These are phyloP conservation scores for Eimeria falciformis DNA, from an alignment of 169 alveolate species.

Conservation along the genomic window DNA sequence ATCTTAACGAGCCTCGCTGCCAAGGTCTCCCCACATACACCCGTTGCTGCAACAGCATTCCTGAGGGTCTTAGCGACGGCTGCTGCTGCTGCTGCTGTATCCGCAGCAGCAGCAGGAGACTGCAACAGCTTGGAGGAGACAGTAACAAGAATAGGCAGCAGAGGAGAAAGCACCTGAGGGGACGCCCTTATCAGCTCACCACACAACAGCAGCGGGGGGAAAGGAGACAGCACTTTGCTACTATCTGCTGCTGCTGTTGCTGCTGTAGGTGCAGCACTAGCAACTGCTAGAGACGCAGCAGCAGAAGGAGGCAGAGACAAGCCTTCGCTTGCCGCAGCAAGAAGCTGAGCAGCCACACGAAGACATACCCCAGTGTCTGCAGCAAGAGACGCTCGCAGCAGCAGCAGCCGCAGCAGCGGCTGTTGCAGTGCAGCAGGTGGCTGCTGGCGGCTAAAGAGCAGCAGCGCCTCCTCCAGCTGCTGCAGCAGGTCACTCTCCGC, in stretches of 20 bases:
- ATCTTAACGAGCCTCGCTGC: conserved; percentile 27
- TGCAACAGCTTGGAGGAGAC: conserved; percentile 47
- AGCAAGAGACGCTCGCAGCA: conserved; percentile 4
- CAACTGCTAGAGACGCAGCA: not conserved
- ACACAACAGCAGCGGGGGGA: conserved; percentile 59
- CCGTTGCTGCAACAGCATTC: conserved; percentile 61
- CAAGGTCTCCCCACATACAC: conserved; percentile 52
- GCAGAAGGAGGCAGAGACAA: conserved; percentile 10
- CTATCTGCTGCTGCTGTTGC: not conserved
- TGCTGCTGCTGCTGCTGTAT: conserved; percentile 22
- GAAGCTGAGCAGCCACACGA: conserved; percentile 60
- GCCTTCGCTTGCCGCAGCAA: conserved; percentile 51
- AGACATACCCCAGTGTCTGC: conserved; percentile 26
- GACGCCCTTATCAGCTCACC: conserved; percentile 55
- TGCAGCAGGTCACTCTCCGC: conserved; percentile 15
- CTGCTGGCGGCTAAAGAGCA: conserved; percentile 58
- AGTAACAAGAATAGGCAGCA: conserved; percentile 57
- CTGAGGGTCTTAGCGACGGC: conserved; percentile 61
- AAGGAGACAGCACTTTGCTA: conserved; percentile 10
- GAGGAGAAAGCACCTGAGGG: conserved; percentile 57
- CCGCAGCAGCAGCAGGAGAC: not conserved
- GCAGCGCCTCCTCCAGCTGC: conserved; percentile 53
- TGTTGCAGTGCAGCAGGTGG: conserved; percentile 63
- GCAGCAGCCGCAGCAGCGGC: conserved; percentile 55
- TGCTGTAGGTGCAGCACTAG: conserved; percentile 30